These are phyloP conservation scores for Epithele typhae DNA, from an alignment of 768 basidiomycete species.

Conservation along the genomic window DNA sequence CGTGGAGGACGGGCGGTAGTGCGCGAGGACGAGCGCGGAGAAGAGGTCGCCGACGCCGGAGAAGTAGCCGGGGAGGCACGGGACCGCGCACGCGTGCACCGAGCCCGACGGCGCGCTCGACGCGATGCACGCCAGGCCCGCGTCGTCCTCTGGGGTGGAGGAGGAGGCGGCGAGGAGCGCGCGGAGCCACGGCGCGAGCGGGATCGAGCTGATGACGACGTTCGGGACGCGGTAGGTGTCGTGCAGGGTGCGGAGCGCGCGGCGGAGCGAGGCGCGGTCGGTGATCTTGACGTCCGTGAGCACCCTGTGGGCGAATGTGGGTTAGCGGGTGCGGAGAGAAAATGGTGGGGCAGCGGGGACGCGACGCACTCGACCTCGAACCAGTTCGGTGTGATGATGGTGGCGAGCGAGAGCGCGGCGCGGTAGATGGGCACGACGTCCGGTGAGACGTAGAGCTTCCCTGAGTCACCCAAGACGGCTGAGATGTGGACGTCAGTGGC, in stretches of 20 bases:
- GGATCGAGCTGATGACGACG: slow-evolving; percentile 90
- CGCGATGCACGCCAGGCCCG: slow-evolving; percentile 77
- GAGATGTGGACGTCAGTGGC: neutral
- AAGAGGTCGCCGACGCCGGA: slow-evolving; percentile 97
- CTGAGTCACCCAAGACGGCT: slow-evolving; percentile 96
- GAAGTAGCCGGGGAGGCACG: slow-evolving; percentile 85
- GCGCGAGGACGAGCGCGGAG: slow-evolving; percentile 84
- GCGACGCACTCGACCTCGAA: slow-evolving; percentile 87
- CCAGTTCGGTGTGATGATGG: slow-evolving; percentile 96
- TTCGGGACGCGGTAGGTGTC: slow-evolving; percentile 71
- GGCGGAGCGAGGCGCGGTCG: slow-evolving; percentile 60
- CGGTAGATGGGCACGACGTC: slow-evolving; percentile 88
- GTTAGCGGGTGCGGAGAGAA: neutral
- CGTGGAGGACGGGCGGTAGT: slow-evolving; percentile 42
- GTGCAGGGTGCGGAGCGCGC: slow-evolving; percentile 74
- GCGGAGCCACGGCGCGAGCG: slow-evolving; percentile 59
- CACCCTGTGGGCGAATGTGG: slow-evolving; percentile 40
- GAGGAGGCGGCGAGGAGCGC: slow-evolving; percentile 46
- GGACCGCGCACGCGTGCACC: slow-evolving; percentile 70
- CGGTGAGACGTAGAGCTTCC: slow-evolving; percentile 80
- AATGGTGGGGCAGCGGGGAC: too few species aligned
- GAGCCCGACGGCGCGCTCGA: slow-evolving; percentile 36
- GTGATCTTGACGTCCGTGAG: slow-evolving; percentile 70
- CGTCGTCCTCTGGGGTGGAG: slow-evolving; percentile 28
- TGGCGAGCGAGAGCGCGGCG: slow-evolving; percentile 73